Evolutionary conservation across 2,329 filamentous ascomycete genomes (phyloP).

Genomic region (Colletotrichum chlorophyti): DNA sequence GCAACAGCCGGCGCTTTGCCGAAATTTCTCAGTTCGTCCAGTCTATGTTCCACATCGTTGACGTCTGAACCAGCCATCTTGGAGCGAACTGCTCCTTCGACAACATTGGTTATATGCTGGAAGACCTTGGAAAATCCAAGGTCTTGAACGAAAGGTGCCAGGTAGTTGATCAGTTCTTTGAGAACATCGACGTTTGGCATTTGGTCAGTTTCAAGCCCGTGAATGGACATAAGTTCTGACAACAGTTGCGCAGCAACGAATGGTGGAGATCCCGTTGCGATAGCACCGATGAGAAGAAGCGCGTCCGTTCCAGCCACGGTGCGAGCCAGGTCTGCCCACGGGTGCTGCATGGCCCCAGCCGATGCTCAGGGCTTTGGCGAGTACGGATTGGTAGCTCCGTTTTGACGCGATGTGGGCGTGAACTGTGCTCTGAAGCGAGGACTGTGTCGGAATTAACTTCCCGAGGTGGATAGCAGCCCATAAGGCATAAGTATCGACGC

Average conservation of each 20-base stretch:
- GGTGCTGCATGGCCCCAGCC: background rate
- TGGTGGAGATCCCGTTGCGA: accelerated
- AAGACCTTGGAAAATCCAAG: background rate
- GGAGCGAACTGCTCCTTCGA: background rate
- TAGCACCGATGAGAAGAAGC: background rate
- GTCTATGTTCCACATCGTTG: background rate
- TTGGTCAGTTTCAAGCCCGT: background rate
- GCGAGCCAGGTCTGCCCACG: background rate
- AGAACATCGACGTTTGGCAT: background rate
- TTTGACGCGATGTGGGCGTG: background rate
- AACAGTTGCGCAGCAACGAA: background rate
- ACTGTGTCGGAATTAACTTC: background rate
- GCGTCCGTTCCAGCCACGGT: background rate
- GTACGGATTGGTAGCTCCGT: background rate
- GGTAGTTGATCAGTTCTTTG: background rate
- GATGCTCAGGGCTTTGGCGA: background rate
- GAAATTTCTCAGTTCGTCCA: background rate
- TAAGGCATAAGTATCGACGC: background rate
- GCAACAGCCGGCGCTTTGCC: background rate
- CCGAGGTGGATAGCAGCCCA: background rate
- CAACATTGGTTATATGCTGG: background rate
- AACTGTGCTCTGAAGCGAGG: background rate
- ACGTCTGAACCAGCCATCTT: background rate
- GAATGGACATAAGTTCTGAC: background rate
- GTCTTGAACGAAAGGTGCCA: background rate